A percentile compares a stretch with the other conserved stretches of the same genome.
phyloP scores from a whole-genome alignment of 1,139 yeast genomes.

The Tardiomyces depauwii region DNA sequence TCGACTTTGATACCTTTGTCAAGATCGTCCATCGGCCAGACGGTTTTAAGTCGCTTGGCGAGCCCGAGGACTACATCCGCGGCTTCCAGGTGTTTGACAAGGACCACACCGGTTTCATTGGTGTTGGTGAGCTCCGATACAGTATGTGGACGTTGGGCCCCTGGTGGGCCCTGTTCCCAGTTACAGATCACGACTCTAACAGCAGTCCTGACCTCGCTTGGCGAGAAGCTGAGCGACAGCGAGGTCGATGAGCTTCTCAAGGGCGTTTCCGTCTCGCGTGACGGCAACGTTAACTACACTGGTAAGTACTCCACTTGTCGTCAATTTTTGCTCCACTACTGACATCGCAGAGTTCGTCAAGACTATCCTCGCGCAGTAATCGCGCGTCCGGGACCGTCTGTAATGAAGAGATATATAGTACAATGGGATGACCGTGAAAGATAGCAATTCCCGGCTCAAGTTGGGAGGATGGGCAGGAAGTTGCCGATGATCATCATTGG shows the following conservation, averaged over 20 bases:
- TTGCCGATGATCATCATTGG: constrained; percentile 97
- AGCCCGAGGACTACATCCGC: constrained; percentile 90
- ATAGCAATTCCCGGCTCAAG: neutral
- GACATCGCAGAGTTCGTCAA: constrained; percentile 55
- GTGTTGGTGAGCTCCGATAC: constrained; percentile 93
- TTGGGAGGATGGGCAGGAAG: constrained; percentile 53
- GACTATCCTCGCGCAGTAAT: constrained; percentile 80
- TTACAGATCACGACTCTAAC: too few relatives aligned
- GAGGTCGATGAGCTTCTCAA: constrained; percentile 95
- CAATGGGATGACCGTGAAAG: neutral
- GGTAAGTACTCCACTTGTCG: constrained; percentile 21
- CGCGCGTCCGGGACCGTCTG: constrained; percentile 1
- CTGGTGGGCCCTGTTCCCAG: neutral
- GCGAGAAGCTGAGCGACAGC: constrained; percentile 78
- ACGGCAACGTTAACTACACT: constrained; percentile 90
- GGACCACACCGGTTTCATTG: constrained; percentile 85
- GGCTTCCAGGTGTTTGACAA: constrained; percentile 98
- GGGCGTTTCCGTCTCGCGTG: constrained; percentile 88
- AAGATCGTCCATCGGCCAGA: constrained; percentile 76
- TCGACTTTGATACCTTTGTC: constrained; percentile 70
- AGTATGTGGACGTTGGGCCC: constrained; percentile 18
- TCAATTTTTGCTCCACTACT: neutral
- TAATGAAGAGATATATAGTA: neutral
- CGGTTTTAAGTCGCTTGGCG: constrained; percentile 84
- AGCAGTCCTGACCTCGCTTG: constrained; percentile 67